Conservation (phyloP, 495 filamentous ascomycete species). For the Penicillium nucicola region DNA sequence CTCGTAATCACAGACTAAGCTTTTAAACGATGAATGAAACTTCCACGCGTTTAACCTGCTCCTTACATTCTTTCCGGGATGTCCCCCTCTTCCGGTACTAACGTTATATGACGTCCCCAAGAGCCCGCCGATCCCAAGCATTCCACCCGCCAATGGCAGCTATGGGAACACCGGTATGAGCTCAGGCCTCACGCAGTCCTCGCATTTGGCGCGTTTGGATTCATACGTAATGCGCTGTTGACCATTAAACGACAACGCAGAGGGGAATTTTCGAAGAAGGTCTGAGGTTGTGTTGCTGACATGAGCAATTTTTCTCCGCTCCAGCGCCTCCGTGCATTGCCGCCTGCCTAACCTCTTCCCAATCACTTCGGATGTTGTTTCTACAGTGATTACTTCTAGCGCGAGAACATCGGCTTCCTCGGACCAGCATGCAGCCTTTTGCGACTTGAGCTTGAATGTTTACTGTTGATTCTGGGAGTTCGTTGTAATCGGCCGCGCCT, state of each 20-base stretch:
- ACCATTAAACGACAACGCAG: neutral
- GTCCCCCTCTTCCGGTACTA: conserved; percentile 15
- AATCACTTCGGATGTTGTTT: conserved; percentile 8
- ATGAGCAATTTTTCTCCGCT: conserved; percentile 23
- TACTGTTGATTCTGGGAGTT: conserved; percentile 5
- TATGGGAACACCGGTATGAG: neutral
- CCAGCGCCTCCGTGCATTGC: conserved; percentile 11
- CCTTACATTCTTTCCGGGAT: conserved; percentile 18
- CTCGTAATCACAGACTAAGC: neutral
- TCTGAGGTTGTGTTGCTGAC: conserved; percentile 19
- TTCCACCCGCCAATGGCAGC: conserved; percentile 11
- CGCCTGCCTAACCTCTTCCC: conserved; percentile 8
- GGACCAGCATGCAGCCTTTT: conserved; percentile 15
- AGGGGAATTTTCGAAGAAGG: too few species aligned
- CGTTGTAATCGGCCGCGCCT: conserved; percentile 8
- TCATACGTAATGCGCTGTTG: neutral
- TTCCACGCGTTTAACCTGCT: conserved; percentile 3
- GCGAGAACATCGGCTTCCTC: neutral
- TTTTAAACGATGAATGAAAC: conserved; percentile 1
- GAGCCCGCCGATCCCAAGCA: conserved; percentile 8
- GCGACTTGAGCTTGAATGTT: conserved; percentile 17
- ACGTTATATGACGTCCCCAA: conserved; percentile 20
- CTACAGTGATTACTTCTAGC: neutral
- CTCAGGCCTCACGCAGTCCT: conserved; percentile 11
- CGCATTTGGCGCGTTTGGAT: conserved; percentile 5